Base-by-base conservation (phyloP, 345 rosid genomes). In the Salix dunnii region DNA sequence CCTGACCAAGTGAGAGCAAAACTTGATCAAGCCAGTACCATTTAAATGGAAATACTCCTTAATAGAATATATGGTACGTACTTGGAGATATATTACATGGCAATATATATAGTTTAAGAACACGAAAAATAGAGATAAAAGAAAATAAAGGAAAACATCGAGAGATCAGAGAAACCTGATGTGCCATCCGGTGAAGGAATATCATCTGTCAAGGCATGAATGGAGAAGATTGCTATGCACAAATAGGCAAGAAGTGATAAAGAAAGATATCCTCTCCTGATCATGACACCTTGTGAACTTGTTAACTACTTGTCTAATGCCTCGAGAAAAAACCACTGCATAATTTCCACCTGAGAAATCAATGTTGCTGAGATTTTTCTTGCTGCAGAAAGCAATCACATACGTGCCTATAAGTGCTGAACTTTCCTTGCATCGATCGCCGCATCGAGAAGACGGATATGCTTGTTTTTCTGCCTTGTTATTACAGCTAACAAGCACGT, bases 301-400 rank as follows among this genome's bases (percentile, higher is more conserved):
- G 53, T 33, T n/a, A 42, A 38, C 31, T 55, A 30, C 30, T 40
- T 28, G 12, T 42, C 12, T 12, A 42, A 27, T 49, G 38, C 14
- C 68, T 51, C 27, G 35, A 33, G 35, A 33, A 4, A 33, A 33
- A 33, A 43, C 38, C 53, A 38, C 12, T 51, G 33, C 17, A 69
- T 25, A 7, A 11, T 61, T 60, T 55, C 16, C 46, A 23, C 61
- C 20, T 38, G 38, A 28, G 71, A 18, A 9, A 62, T 16, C 43
- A 23, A 60, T 25, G 53, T 30, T 20, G 11, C 79, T 79, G 77
- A 85, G 83, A 82, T 18, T 77, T 80, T 80, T 77, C 67, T 5
- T 33, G 25, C 6, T 31, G n/a, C 70, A 67, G 1, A 23, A 18
- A 61, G 6, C 1, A 61, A 23, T 27, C 6, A 25, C 6, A 36